These are phyloP conservation scores for Tuber brumale DNA, from an alignment of 495 filamentous ascomycete genomes.

Conservation along the genomic window DNA sequence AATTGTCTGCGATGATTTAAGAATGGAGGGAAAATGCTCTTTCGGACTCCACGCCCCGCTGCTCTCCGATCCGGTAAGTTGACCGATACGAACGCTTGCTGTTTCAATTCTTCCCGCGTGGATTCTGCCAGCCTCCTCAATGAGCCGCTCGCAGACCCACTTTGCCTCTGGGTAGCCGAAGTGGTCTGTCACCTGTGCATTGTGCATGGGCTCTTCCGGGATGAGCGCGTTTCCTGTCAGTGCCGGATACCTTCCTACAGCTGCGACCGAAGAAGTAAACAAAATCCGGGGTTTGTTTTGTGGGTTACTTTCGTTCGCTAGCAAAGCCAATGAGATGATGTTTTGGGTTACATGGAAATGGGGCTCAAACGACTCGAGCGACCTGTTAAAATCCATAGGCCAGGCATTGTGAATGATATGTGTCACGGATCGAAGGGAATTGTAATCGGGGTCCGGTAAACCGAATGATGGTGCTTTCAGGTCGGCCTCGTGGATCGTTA, in stretches of 20 bases:
- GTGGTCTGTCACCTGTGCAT: slow-evolving; percentile 38
- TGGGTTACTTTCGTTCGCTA: slow-evolving; percentile 35
- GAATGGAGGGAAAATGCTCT: slow-evolving; percentile 45
- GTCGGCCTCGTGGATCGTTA: slow-evolving; percentile 49
- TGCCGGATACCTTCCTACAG: slow-evolving; percentile 43
- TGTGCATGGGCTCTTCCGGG: slow-evolving; percentile 47
- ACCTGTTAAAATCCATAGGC: slow-evolving; percentile 51
- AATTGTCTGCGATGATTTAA: slow-evolving; percentile 43
- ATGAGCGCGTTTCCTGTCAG: slow-evolving; percentile 46
- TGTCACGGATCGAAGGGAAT: slow-evolving; percentile 45
- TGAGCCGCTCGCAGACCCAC: slow-evolving; percentile 55
- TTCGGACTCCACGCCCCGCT: slow-evolving; percentile 54
- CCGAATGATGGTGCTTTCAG: slow-evolving; percentile 47
- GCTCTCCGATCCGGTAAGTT: slow-evolving; percentile 52
- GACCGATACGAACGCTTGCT: slow-evolving; percentile 53
- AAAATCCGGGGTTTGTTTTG: slow-evolving; percentile 44
- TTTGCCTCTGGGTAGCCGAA: slow-evolving; percentile 61
- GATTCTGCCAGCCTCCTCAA: slow-evolving; percentile 40
- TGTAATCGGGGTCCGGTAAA: slow-evolving; percentile 44
- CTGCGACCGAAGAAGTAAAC: slow-evolving; percentile 58
- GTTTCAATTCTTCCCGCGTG: slow-evolving; percentile 41
- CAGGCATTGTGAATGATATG: slow-evolving; percentile 57
- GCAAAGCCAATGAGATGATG: slow-evolving; percentile 53
- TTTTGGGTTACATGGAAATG: slow-evolving; percentile 48
- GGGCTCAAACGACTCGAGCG: slow-evolving; percentile 47